A percentile compares a stretch with the other conserved stretches of the same genome.
Evolutionary conservation across 148 eudicot species (phyloP).

Genomic region (Gaultheria prostrata): DNA sequence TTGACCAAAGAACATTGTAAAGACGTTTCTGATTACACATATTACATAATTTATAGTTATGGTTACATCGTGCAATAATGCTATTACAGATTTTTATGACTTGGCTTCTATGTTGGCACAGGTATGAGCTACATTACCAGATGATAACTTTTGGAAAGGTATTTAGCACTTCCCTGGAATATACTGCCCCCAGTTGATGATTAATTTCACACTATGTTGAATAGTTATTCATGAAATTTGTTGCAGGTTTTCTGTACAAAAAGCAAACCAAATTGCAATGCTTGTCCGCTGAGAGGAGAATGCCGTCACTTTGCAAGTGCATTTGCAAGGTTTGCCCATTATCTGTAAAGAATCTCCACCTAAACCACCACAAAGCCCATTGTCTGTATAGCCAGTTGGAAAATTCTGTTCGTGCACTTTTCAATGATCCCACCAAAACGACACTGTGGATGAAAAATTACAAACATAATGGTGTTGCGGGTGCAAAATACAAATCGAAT

Average conservation of each 20-base stretch:
- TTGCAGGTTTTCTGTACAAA: constrained; percentile 97
- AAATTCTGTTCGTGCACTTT: neutral
- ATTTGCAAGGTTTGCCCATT: constrained; percentile 72
- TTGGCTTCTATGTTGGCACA: constrained; percentile 24
- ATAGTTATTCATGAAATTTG: constrained; percentile 8
- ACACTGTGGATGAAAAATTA: neutral
- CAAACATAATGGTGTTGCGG: neutral
- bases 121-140: constrained; percentile 96
- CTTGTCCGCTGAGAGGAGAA: constrained; percentile 93
- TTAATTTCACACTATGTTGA: neutral
- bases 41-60: constrained; percentile 6
- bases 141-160: constrained; percentile 99
- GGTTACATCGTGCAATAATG: neutral
- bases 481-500: neutral
- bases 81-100: neutral
- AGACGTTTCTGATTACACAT: constrained; percentile 11
- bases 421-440: neutral
- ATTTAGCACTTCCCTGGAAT: constrained; percentile 7
- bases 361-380: neutral
- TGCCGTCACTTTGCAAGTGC: constrained; percentile 99
- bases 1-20: constrained; percentile 95
- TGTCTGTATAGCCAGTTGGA: constrained; percentile 1
- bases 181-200: neutral
- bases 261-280: constrained; percentile 95
- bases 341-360: constrained; percentile 1